Conservation (phyloP, 306 rosid species). For the Fragaria ananassa region DNA sequence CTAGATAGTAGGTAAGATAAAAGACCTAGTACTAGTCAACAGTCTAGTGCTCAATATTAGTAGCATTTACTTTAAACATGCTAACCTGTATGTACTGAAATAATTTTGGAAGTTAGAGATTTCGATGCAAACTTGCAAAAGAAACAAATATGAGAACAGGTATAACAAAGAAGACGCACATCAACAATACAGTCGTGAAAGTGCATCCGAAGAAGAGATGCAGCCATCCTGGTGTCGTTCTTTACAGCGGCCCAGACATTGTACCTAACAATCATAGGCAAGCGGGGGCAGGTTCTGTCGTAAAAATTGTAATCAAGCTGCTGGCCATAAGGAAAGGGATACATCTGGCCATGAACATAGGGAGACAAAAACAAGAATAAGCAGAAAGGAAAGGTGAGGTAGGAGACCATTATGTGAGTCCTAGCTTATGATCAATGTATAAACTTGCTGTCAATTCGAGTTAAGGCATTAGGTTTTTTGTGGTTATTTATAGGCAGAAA, state of each 20-base stretch:
- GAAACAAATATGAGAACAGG: neutral
- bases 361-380: conserved; percentile 22
- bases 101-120: neutral
- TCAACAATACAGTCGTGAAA: conserved; percentile 76
- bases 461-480: neutral
- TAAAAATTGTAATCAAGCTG: conserved; percentile 46
- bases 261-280: conserved; percentile 37
- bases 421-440: conserved; percentile 23
- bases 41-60: neutral
- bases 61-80: neutral
- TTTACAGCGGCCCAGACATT: conserved; percentile 44
- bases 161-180: conserved; percentile 19
- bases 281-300: conserved; percentile 47
- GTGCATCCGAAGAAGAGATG: conserved; percentile 70
- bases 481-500: conserved; percentile 36
- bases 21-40: neutral
- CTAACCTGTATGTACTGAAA: neutral
- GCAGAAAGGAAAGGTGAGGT: conserved; percentile 20
- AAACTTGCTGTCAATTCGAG: neutral
- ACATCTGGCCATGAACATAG: conserved; percentile 21
- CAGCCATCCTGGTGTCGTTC: conserved; percentile 60
- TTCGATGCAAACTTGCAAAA: neutral
- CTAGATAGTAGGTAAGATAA: neutral
- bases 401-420: conserved; percentile 21
- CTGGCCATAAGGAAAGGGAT: conserved; percentile 21